A percentile compares a stretch with the other conserved stretches of the same genome.
Evolutionary conservation across 768 basidiomycete genomes (phyloP).

Genomic region (Auriscalpium microsporum): DNA sequence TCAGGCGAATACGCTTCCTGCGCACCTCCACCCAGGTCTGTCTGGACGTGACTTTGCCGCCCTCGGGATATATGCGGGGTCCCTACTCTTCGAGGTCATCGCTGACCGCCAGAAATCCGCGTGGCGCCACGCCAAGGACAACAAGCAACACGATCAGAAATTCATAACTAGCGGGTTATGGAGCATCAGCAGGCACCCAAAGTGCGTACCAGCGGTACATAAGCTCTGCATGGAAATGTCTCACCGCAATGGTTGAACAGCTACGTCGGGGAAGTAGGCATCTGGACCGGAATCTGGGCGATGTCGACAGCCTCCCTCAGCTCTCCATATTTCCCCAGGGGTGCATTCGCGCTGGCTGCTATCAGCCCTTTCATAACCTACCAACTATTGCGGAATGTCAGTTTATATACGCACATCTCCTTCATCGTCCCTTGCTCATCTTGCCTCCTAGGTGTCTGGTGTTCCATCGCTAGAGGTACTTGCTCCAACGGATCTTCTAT

Average conservation of each 20-base stretch:
- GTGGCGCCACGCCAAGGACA: conserved; percentile 52
- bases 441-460: conserved; percentile 41
- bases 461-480: conserved; percentile 60
- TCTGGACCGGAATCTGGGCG: conserved; percentile 62
- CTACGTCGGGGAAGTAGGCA: conserved; percentile 63
- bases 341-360: conserved; percentile 37
- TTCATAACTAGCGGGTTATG: conserved; percentile 66
- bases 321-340: conserved; percentile 35
- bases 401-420: conserved; percentile 9
- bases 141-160: conserved; percentile 58
- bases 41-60: conserved; percentile 46
- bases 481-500: background rate
- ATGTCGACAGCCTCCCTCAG: conserved; percentile 43
- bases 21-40: conserved; percentile 40
- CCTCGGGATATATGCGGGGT: conserved; percentile 43
- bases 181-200: conserved; percentile 62
- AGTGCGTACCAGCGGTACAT: conserved; percentile 34
- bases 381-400: conserved; percentile 45
- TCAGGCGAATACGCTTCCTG: conserved; percentile 43
- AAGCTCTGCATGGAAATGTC: background rate
- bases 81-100: conserved; percentile 51
- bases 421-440: background rate
- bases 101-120: conserved; percentile 58
- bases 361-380: conserved; percentile 59
- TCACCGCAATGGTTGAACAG: conserved; percentile 23